A percentile compares a stretch with the other conserved stretches of the same genome.
These are phyloP conservation scores for Entoloma clypeatum DNA, from an alignment of 1,284 basidiomycete species.

Conservation along the genomic window DNA sequence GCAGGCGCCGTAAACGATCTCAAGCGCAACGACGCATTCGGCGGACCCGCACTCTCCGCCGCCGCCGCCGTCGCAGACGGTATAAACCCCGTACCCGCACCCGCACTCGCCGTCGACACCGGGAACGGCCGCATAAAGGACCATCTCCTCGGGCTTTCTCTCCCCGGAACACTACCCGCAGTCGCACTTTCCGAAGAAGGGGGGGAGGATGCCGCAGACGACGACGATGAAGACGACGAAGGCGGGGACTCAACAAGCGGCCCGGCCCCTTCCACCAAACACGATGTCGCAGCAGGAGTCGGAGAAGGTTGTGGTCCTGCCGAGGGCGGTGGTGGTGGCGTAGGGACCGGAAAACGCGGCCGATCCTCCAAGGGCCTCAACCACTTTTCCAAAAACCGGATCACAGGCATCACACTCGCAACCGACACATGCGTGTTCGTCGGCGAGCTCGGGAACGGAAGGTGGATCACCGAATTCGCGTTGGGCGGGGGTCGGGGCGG, in stretches of 20 bases:
- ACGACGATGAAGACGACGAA: constrained; percentile 22
- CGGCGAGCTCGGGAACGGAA: constrained; percentile 69
- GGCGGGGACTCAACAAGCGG: constrained; percentile 32
- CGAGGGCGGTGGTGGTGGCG: constrained; percentile 9
- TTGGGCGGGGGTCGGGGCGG: constrained; percentile 65
- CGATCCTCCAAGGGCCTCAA: constrained; percentile 40
- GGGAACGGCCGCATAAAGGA: constrained; percentile 21
- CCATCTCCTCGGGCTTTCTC: constrained; percentile 6
- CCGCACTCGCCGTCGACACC: no score
- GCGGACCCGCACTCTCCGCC: no score
- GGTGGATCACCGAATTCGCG: constrained; percentile 67
- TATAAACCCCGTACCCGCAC: no score
- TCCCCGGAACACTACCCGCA: background rate
- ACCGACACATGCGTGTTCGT: constrained; percentile 44
- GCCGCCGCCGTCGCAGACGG: no score
- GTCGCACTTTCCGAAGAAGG: constrained; percentile 26
- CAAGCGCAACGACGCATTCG: no score
- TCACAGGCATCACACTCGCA: constrained; percentile 51
- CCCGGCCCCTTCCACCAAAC: no score
- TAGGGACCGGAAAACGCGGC: constrained; percentile 17
- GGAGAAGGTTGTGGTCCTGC: constrained; percentile 10
- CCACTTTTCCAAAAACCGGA: constrained; percentile 59
- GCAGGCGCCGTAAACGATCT: no score
- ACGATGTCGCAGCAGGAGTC: constrained; percentile 1
- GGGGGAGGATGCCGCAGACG: constrained; percentile 25